Evolutionary conservation across 2,329 filamentous ascomycete species (phyloP).

Genomic region (Diaporthe longicolla): DNA sequence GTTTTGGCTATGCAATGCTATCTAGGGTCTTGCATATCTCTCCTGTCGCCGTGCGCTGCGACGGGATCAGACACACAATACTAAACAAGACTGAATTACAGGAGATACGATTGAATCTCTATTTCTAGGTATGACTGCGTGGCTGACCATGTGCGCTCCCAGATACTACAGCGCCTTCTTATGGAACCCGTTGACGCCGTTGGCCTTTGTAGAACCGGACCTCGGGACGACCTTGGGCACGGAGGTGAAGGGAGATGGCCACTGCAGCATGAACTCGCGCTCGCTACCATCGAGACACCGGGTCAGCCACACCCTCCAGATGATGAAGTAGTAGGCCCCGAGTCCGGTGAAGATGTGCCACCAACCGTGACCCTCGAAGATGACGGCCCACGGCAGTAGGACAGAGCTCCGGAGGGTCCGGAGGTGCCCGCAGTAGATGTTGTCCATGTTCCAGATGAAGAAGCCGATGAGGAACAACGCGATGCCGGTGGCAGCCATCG

Average conservation of each 20-base stretch:
- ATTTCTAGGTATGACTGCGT: neutral
- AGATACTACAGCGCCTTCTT: conserved; percentile 36
- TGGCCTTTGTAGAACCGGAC: neutral
- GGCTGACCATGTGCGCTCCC: neutral
- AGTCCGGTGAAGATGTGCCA: conserved; percentile 86
- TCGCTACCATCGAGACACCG: conserved; percentile 81
- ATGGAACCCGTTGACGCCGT: conserved; percentile 34
- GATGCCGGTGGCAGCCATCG: conserved; percentile 77
- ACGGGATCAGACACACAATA: neutral
- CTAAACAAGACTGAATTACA: neutral
- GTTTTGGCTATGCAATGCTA: neutral
- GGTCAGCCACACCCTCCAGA: conserved; percentile 86
- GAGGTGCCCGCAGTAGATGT: conserved; percentile 78
- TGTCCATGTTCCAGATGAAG: conserved; percentile 84
- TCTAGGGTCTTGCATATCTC: neutral
- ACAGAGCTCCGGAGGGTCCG: conserved; percentile 76
- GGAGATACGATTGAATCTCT: neutral
- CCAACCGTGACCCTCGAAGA: conserved; percentile 72
- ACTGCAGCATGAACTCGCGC: conserved; percentile 78
- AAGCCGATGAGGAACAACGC: conserved; percentile 82
- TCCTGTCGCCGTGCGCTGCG: neutral
- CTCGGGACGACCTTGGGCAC: conserved; percentile 62
- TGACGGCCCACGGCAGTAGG: conserved; percentile 83
- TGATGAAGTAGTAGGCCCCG: conserved; percentile 87
- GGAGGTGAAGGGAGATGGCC: conserved; percentile 73